Evolutionary conservation across 78 protist genomes (phyloP), one percentile per base, ranked within the genome.

Genomic region (Dictyostelium purpureum): DNA sequence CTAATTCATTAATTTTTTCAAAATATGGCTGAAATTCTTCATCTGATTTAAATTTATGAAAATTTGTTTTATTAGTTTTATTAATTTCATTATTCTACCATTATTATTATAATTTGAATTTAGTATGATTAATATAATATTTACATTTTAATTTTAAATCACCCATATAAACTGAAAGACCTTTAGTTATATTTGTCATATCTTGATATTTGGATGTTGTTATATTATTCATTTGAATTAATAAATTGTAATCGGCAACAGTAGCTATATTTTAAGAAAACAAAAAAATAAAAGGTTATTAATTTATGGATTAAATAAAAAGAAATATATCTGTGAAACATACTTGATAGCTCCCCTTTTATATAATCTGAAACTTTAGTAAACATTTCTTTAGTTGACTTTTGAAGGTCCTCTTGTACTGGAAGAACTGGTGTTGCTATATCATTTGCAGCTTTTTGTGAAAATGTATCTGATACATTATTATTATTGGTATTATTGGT

Each of bases 11-110:
- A 28, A 88, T 88, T 73, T 88, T 88, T n/a, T 88, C 94, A 19
- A 88, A 43, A 47, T 88, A 88, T 9, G 94, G 94, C 21, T 70
- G 75, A 63, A 88, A 88, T 33, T 88, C 85, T 26, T 88, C 88
- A 43, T 88, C 93, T 87, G 33, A 26, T 14, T 1, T 7, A 2
- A 12, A 43, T 1, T 26, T n/a, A n/a, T n/a, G n/a, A n/a, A n/a
- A n/a, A n/a, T n/a, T n/a, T n/a, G n/a, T n/a, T n/a, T n/a, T n/a
- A n/a, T n/a, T n/a, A n/a, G n/a, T n/a, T n/a, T n/a, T n/a, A n/a
- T n/a, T n/a, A n/a, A n/a, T n/a, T n/a, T n/a, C n/a, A n/a, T n/a
- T n/a, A n/a, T n/a, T n/a, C n/a, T n/a, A n/a, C n/a, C n/a, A n/a
- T n/a, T n/a, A n/a, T n/a, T n/a, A n/a, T n/a, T n/a, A n/a, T n/a